Evolutionary conservation across 2,329 filamentous ascomycete species (phyloP), one percentile per base, ranked within the genome.

Genomic region (Lecanicillium sp.): DNA sequence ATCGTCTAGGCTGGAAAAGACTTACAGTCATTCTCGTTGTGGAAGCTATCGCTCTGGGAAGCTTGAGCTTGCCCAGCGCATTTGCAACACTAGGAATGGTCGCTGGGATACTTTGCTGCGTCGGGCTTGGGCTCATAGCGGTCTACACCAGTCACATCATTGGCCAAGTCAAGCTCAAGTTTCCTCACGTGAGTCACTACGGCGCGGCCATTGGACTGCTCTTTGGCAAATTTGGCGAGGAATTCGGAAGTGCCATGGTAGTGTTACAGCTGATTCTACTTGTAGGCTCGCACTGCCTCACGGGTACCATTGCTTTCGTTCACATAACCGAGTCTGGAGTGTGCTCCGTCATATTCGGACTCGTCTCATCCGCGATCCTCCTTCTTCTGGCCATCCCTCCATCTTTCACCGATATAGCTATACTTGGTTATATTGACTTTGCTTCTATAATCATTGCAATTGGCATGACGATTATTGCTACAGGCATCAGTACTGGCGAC

Each of bases 281-380:
- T 49, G 79, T 82, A 59, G 79, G 74, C 25, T 82, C 79, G n/a
- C 84, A 87, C 59, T 67, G 83, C 37, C 62, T 86, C 44, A 84
- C 80, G 0, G 84, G 84, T 46, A 72, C 71, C 22, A 80, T 85
- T 49, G 81, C 81, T 47, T 74, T 85, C 58, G 79, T 79, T 49
- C 76, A 70, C 36, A 65, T 86, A 37, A 79, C 78, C 4, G 70
- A 81, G 45, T 14, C 19, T 7, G 27, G 18, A 17, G 51, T 58
- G 12, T 71, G 68, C 57, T 64, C 64, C 17, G 49, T 71, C 33
- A 59, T 65, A 36, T 71, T 69, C 44, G 61, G 61, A 20, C 58
- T 68, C 32, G 58, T 69, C 17, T 68, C 66, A 3, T 66, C 64
- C 25, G 59, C 71, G 31, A 58, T 71, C 37, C 57, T 71, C 20